Conservation (phyloP, 805 yeast species). For the Candida schatavii region DNA sequence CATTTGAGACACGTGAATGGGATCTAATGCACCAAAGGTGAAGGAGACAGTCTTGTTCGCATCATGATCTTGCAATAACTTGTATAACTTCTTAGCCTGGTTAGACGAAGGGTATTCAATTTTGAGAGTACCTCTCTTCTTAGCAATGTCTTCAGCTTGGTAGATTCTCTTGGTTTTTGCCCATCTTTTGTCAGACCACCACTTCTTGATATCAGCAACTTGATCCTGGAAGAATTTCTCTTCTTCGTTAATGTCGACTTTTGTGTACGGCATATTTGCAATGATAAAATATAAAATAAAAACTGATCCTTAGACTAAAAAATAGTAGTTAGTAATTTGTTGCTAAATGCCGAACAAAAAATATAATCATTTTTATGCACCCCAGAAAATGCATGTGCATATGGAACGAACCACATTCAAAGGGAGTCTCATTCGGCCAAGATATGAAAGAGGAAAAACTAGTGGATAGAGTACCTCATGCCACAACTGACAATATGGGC, state of each 20-base stretch:
- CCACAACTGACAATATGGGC: too few species aligned
- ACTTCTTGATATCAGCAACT: constrained; percentile 68
- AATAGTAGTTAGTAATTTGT: too few species aligned
- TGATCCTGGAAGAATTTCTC: constrained; percentile 64
- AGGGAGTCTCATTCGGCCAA: too few species aligned
- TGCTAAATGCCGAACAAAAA: too few species aligned
- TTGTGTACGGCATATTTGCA: constrained; percentile 52
- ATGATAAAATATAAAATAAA: too few species aligned
- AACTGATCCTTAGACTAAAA: too few species aligned
- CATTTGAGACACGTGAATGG: constrained; percentile 95
- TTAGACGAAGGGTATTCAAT: constrained; percentile 71
- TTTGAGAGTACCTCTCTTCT: constrained; percentile 78
- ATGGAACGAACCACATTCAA: too few species aligned
- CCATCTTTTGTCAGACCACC: constrained; percentile 98
- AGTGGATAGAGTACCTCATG: too few species aligned
- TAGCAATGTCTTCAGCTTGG: constrained; percentile 83
- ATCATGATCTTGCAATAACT: constrained; percentile 69
- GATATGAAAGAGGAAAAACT: too few species aligned
- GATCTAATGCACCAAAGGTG: constrained; percentile 96
- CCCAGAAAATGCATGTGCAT: too few species aligned
- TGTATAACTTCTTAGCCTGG: constrained; percentile 81
- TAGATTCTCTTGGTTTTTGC: constrained; percentile 81
- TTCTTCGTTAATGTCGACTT: constrained; percentile 59
- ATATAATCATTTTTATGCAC: too few species aligned
- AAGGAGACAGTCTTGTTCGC: constrained; percentile 69